Base-by-base conservation (phyloP, 257 asterid genomes). In the Cinchona pubescens region DNA sequence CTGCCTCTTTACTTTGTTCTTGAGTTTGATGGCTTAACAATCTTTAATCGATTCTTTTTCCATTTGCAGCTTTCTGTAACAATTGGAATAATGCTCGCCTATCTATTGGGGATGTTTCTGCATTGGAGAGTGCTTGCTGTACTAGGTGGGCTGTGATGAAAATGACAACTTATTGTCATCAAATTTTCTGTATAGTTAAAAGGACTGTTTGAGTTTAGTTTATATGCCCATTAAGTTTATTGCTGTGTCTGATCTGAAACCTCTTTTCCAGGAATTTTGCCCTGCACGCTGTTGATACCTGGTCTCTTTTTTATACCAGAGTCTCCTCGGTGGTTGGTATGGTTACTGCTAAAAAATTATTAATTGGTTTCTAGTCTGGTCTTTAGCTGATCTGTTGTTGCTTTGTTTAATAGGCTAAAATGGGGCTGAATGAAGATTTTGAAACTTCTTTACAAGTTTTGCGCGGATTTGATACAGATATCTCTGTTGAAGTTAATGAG, bases 261-360 rank as follows among this genome's bases (percentile, higher is more conserved):
- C 9, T 45, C 34, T 9, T 79, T 45, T 80, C 75, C 86, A 90
- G 97, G 97, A 76, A 87, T 85, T 76, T 73, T 92, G 75, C 98
- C 98, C n/a, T 92, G 97, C 86, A 78, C 89, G 65, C 18, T 92
- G 76, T 83, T 92, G 96, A 88, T 92, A 69, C 98, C 96, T 71
- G 92, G 97, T 70, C 94, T 92, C 68, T 92, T 92, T 83, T 92
- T 92, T 56, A 87, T 92, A 76, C 97, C 97, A n/a, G 98, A 92
- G 72, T 90, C 98, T 79, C 98, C 98, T 79, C 97, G 96, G 85
- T 92, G 98, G 97, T 85, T 92, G 98, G 98, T 92, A 90, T 87
- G 82, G 61, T 77, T 67, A 55, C 81, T 75, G 71, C 73, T 83
- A 55, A 51, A 79, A 66, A 78, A 60, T 55, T 65, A 48, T 29